phyloP scores from a whole-genome alignment of 129 eudicot genomes.

The Calendula officinalis region DNA sequence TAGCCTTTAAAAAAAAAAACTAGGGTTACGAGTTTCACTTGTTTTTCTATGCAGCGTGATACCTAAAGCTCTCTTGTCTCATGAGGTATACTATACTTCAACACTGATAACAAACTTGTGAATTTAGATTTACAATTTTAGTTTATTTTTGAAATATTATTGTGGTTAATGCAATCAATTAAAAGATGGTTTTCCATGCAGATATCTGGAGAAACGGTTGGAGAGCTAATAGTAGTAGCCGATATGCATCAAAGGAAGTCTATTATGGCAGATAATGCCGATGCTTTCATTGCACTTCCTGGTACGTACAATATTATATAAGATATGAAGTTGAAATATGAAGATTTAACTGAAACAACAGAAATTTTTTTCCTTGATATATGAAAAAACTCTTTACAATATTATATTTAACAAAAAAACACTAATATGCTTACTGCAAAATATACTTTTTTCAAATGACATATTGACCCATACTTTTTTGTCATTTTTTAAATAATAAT shows the following conservation, averaged over 20 bases:
- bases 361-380: too few relatives aligned
- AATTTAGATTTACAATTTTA: not conserved
- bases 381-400: not conserved
- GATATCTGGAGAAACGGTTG: slow-evolving; percentile 63
- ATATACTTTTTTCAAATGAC: not conserved
- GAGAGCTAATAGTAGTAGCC: slow-evolving; percentile 53
- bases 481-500: slow-evolving; percentile 5
- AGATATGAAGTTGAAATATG: too few relatives aligned
- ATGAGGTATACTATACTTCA: slow-evolving; percentile 44
- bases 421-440: not conserved
- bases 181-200: slow-evolving; percentile 6
- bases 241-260: slow-evolving; percentile 81
- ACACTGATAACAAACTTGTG: not conserved
- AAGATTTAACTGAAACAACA: too few relatives aligned
- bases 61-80: slow-evolving; percentile 56
- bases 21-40: not conserved
- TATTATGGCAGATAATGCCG: slow-evolving; percentile 64
- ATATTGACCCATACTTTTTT: not conserved
- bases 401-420: not conserved
- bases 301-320: slow-evolving; percentile 30
- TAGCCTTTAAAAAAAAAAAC: not conserved
- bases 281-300: slow-evolving; percentile 79
- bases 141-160: not conserved
- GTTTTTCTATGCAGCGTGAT: slow-evolving; percentile 46
- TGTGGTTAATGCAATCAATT: not conserved